phyloP scores from a whole-genome alignment of 805 yeast genomes.

The Sugiyamaella chiloensis region DNA sequence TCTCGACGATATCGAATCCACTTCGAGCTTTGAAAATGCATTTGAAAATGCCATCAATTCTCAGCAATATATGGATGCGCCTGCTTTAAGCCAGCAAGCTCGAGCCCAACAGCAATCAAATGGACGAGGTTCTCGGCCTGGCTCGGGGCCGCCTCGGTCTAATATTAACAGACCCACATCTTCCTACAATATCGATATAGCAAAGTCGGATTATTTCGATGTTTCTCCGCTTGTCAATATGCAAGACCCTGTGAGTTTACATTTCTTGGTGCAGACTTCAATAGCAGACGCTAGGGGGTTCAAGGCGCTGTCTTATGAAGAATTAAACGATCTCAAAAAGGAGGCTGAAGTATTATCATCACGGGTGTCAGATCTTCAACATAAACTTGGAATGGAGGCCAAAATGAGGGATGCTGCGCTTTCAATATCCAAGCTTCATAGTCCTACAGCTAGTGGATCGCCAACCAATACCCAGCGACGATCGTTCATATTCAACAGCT shows the following conservation, averaged over 20 bases:
- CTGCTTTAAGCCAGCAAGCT: constrained; percentile 13
- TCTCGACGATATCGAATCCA: background rate
- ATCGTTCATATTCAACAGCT: constrained; percentile 14
- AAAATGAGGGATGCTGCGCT: constrained; percentile 29
- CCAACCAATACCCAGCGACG: constrained; percentile 10
- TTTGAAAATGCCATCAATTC: constrained; percentile 20
- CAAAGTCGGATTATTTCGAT: constrained; percentile 21
- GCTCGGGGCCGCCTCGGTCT: background rate
- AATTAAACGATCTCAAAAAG: constrained; percentile 24
- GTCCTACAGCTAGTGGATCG: constrained; percentile 1
- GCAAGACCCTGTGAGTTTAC: constrained; percentile 25
- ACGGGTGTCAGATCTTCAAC: constrained; percentile 20
- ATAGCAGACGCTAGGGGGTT: constrained; percentile 28
- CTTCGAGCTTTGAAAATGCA: constrained; percentile 17
- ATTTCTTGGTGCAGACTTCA: constrained; percentile 28
- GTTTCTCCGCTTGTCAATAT: constrained; percentile 26
- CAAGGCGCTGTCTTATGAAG: constrained; percentile 26
- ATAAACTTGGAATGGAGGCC: constrained; percentile 24
- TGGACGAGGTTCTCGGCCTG: background rate
- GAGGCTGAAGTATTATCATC: constrained; percentile 18
- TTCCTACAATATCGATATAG: constrained; percentile 11
- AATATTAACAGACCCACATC: background rate
- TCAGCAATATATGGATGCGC: constrained; percentile 24
- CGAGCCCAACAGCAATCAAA: background rate
- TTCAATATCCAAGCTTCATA: constrained; percentile 23